phyloP scores from a whole-genome alignment of 2,329 filamentous ascomycete species.

The Zelopaecilomyces penicillatus region DNA sequence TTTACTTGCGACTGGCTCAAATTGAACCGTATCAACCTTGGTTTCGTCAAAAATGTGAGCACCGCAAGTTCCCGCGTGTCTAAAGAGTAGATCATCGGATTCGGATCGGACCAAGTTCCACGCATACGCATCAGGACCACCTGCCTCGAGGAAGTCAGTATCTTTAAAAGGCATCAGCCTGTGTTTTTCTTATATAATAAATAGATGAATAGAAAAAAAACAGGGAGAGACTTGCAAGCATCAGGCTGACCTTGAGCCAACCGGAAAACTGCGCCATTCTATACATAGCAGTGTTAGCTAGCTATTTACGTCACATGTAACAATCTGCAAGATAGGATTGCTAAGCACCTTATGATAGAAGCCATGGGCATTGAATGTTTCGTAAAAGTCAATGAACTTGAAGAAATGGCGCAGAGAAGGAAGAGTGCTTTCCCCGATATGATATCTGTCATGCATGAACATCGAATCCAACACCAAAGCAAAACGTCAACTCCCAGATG shows the following conservation, averaged over 20 bases:
- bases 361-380: slow-evolving; percentile 29
- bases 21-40: slow-evolving; percentile 26
- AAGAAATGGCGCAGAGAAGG: slow-evolving; percentile 33
- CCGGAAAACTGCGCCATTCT: slow-evolving; percentile 31
- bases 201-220: neutral
- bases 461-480: neutral
- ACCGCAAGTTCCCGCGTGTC: slow-evolving; percentile 30
- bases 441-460: slow-evolving; percentile 16
- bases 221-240: slow-evolving; percentile 19
- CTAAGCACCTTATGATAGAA: slow-evolving; percentile 30
- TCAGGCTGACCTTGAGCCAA: slow-evolving; percentile 23
- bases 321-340: neutral
- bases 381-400: slow-evolving; percentile 34
- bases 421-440: slow-evolving; percentile 30
- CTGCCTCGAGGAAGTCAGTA: slow-evolving; percentile 33
- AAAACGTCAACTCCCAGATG: too few species aligned
- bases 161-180: slow-evolving; percentile 14
- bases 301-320: neutral
- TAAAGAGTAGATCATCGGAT: slow-evolving; percentile 35
- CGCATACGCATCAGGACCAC: slow-evolving; percentile 29
- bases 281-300: neutral
- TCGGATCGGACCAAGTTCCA: slow-evolving; percentile 42
- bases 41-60: slow-evolving; percentile 33
- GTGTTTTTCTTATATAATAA: neutral
- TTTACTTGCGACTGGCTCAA: slow-evolving; percentile 10